phyloP scores from a whole-genome alignment of 2,329 filamentous ascomycete species.

The Cadophora sp. region DNA sequence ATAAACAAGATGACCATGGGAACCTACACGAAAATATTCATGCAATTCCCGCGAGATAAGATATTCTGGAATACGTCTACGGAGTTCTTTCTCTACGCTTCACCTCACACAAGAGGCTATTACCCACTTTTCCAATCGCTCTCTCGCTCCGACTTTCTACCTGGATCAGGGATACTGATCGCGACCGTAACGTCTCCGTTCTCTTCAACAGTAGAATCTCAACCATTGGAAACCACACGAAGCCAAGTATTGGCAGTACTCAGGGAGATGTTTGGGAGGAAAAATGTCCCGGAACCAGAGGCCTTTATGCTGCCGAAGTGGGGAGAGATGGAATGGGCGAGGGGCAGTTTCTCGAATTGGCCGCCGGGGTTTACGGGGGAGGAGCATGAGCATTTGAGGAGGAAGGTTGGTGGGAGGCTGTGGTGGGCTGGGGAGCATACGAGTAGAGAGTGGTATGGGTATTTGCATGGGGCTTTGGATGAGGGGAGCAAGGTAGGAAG shows the following conservation, averaged over 20 bases:
- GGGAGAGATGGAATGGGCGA: conserved; percentile 52
- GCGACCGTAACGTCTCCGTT: conserved; percentile 65
- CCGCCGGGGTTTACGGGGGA: conserved; percentile 67
- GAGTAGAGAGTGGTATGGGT: conserved; percentile 68
- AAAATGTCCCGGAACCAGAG: conserved; percentile 55
- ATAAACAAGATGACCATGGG: conserved; percentile 72
- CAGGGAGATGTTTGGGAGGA: conserved; percentile 54
- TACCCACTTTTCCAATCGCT: conserved; percentile 71
- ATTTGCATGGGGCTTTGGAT: conserved; percentile 58
- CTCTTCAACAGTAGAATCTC: conserved; percentile 63
- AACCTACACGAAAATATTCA: conserved; percentile 76
- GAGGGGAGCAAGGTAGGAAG: conserved; percentile 35
- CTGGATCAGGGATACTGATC: conserved; percentile 69
- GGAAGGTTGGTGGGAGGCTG: conserved; percentile 61
- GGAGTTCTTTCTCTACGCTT: conserved; percentile 48
- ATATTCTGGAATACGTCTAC: conserved; percentile 67
- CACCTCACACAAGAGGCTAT: conserved; percentile 38
- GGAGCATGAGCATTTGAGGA: conserved; percentile 71
- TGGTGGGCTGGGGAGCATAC: conserved; percentile 72
- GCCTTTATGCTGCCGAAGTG: conserved; percentile 61
- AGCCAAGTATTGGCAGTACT: conserved; percentile 36
- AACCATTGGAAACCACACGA: conserved; percentile 61
- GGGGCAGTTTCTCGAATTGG: conserved; percentile 73
- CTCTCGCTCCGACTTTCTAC: conserved; percentile 61
- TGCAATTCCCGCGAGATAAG: conserved; percentile 64